These are phyloP conservation scores for Tinospora cordifolia DNA, from an alignment of 164 flowering plant species.

Conservation along the genomic window DNA sequence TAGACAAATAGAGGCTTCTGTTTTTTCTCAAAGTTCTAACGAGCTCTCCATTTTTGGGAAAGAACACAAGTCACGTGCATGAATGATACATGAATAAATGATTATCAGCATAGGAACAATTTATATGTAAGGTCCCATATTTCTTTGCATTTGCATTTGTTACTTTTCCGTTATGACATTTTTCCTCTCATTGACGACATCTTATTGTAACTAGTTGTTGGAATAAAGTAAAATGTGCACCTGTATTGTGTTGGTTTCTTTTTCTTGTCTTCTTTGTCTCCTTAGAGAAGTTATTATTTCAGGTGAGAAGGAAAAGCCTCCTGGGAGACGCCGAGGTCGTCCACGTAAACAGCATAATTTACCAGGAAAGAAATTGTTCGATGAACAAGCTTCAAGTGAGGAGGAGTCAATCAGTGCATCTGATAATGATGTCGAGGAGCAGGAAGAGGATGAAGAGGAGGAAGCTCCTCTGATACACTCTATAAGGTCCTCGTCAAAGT, in stretches of 20 bases:
- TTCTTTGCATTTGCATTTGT: not conserved
- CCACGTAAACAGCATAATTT: conserved; percentile 56
- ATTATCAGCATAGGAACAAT: no score
- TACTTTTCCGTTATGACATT: no score
- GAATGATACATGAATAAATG: no score
- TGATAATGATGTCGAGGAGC: conserved; percentile 62
- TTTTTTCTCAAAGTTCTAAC: no score
- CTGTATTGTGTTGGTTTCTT: not conserved
- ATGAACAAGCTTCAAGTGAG: conserved; percentile 70
- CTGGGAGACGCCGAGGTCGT: conserved; percentile 67
- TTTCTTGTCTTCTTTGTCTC: not conserved
- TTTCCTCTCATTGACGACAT: not conserved
- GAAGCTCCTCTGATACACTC: conserved; percentile 67
- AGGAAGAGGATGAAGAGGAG: conserved; percentile 45
- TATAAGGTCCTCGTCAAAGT: conserved; percentile 55
- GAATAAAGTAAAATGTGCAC: not conserved
- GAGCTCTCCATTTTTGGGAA: no score
- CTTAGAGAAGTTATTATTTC: conserved; percentile 11
- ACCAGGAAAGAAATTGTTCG: conserved; percentile 83
- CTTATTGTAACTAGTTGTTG: not conserved
- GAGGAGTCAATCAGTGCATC: conserved; percentile 77
- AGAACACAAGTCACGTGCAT: no score
- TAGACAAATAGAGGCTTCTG: not conserved
- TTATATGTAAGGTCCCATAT: not conserved
- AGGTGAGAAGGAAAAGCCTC: conserved; percentile 66